phyloP scores from a whole-genome alignment of 1,284 basidiomycete genomes.

The Farysia itapuensis region DNA sequence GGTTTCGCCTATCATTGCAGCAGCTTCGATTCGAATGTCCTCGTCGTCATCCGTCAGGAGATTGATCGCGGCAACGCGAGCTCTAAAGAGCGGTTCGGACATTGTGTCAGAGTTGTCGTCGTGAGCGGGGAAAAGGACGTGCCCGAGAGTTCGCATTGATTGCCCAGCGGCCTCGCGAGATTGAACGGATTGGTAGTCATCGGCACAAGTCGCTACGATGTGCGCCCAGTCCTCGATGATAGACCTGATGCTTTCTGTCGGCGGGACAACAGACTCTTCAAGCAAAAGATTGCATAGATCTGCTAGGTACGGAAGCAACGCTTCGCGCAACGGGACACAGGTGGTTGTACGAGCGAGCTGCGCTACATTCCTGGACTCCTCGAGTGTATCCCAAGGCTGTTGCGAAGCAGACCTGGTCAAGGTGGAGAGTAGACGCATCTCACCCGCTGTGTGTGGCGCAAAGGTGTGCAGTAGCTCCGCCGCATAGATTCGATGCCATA shows the following conservation, averaged over 20 bases:
- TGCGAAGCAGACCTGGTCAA: too few species aligned
- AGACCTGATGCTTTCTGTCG: neutral
- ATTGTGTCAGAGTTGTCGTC: neutral
- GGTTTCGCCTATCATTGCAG: conserved; percentile 32
- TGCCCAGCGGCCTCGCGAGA: conserved; percentile 31
- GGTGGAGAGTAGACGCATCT: too few species aligned
- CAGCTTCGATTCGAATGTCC: conserved; percentile 35
- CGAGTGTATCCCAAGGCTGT: too few species aligned
- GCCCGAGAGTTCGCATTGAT: conserved; percentile 14
- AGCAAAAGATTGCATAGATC: conserved; percentile 19
- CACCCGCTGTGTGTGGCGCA: too few species aligned
- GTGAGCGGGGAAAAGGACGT: conserved; percentile 13
- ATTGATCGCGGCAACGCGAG: conserved; percentile 24
- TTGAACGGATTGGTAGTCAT: conserved; percentile 34
- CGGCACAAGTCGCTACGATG: conserved; percentile 19
- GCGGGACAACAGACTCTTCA: neutral
- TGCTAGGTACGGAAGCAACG: conserved; percentile 38
- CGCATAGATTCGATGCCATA: conserved; percentile 34
- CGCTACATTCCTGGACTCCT: conserved; percentile 2
- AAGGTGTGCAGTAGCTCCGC: conserved; percentile 19
- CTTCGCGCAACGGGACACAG: conserved; percentile 35
- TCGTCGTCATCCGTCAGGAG: conserved; percentile 41
- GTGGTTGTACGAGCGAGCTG: conserved; percentile 11
- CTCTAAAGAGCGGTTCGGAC: conserved; percentile 14
- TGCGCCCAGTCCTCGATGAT: conserved; percentile 2